Conservation (phyloP, 2,329 filamentous ascomycete species). For the Xylariaceae sp. region DNA sequence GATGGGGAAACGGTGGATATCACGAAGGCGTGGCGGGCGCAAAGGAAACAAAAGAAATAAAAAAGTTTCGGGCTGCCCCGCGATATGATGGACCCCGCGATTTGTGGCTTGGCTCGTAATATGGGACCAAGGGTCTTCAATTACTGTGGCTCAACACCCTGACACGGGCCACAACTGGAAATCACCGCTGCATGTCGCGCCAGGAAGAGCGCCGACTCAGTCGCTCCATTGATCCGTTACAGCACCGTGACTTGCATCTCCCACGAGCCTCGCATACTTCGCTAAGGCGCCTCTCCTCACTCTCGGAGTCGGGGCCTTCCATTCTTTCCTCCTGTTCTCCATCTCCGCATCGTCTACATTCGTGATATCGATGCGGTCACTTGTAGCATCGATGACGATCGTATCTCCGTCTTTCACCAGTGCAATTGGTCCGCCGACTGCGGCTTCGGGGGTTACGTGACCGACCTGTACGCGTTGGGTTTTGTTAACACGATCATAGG, state of each 20-base stretch:
- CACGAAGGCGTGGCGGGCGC: not conserved
- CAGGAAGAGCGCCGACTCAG: not conserved
- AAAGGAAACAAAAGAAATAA: conserved; percentile 7
- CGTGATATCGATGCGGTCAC: conserved; percentile 65
- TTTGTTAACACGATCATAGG: not conserved
- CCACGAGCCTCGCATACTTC: conserved; percentile 84
- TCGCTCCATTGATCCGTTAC: conserved; percentile 68
- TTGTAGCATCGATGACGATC: conserved; percentile 81
- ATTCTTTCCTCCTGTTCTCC: conserved; percentile 55
- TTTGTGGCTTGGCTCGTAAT: conserved; percentile 12
- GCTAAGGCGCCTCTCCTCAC: conserved; percentile 81
- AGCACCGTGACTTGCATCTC: conserved; percentile 86
- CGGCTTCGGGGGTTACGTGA: conserved; percentile 87
- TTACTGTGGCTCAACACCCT: conserved; percentile 3
- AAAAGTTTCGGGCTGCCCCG: conserved; percentile 24
- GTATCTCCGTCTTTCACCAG: conserved; percentile 75
- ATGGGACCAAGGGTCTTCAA: no score
- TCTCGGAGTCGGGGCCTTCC: conserved; percentile 66
- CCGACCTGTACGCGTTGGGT: conserved; percentile 48
- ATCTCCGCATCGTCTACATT: conserved; percentile 69
- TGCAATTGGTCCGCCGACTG: conserved; percentile 82
- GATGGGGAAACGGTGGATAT: not conserved
- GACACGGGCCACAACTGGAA: not conserved
- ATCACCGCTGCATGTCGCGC: no score
- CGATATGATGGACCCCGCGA: conserved; percentile 21